phyloP scores from a whole-genome alignment of 495 filamentous ascomycete genomes.

The Achaetomiella virescens region DNA sequence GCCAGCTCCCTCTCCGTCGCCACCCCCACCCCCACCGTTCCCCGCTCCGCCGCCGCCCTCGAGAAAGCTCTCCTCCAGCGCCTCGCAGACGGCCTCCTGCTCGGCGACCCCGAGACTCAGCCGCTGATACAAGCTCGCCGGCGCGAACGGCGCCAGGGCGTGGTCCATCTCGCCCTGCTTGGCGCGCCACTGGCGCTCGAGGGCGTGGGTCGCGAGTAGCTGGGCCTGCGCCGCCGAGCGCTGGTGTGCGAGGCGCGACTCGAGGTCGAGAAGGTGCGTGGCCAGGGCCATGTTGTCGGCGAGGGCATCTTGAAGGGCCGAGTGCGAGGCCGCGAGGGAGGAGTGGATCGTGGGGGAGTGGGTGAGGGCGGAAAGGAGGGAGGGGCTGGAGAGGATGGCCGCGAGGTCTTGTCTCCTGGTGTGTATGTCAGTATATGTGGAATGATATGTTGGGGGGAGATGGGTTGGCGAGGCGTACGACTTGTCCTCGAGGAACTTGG shows the following conservation, averaged over 20 bases:
- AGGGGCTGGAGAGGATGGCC: conserved; percentile 53
- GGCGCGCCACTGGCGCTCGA: conserved; percentile 83
- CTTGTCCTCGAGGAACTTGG: conserved; percentile 64
- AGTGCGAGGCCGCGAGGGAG: conserved; percentile 50
- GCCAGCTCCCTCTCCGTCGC: conserved; percentile 70
- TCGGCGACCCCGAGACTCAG: conserved; percentile 69
- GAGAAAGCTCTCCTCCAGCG: conserved; percentile 85
- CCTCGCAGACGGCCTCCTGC: conserved; percentile 73
- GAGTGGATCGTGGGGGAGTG: conserved; percentile 62
- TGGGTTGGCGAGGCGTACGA: conserved; percentile 45
- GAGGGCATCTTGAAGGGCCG: conserved; percentile 54
- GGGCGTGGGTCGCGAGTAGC: conserved; percentile 72
- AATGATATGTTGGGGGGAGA: not conserved
- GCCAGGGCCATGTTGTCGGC: conserved; percentile 62
- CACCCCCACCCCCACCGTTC: conserved; percentile 8
- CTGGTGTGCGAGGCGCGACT: conserved; percentile 54
- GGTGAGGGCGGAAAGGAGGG: conserved; percentile 56
- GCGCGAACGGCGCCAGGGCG: conserved; percentile 76
- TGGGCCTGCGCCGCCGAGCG: conserved; percentile 68
- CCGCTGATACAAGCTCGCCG: conserved; percentile 74
- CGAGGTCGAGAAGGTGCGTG: conserved; percentile 50
- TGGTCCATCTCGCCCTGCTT: conserved; percentile 86
- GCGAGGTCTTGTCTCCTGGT: conserved; percentile 56
- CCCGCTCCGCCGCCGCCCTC: conserved; percentile 39
- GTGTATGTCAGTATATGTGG: not conserved